Evolutionary conservation across 169 alveolate species (phyloP), one percentile per base, ranked within the genome.

Genomic region (Plasmodium gaboni): DNA sequence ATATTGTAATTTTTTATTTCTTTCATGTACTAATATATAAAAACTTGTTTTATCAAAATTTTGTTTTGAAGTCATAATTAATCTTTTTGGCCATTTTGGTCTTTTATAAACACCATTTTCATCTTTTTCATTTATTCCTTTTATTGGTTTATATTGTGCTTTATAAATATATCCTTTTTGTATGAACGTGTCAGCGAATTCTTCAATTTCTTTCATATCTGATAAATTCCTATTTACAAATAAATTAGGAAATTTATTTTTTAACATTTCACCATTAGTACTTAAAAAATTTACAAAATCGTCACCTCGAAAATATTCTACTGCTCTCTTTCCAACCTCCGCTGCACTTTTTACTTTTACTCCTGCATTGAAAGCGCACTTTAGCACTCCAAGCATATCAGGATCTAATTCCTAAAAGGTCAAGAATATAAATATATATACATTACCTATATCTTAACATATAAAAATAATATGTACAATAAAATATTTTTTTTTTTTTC

Each of bases 61-160:
- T 38, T 95, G 97, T 28, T 95, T 95, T 48, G 88, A 76, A 9
- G 96, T 95, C 93, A 88, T 95, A 32, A 93, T 88, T 87, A 95
- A 89, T 19, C 97, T 88, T 85, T 92, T 95, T 7, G 97, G 97
- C 97, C 97, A 95, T 93, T 85, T 94, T 1, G 97, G 97, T 15
- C 95, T 89, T 68, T 92, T 95, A 90, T 93, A 92, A 32, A 93
- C 68, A 9, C 96, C 96, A n/a, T 93, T 53, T 46, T 91, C 94
- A 15, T 93, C 92, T 69, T 87, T 89, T 86, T 94, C 96, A 46
- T 76, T 57, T 50, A 87, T 60, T 15, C 96, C 96, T 67, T 94
- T 59, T 88, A 94, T 93, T 50, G 96, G 96, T 19, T 94, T 94
- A 78, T 94, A 94, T 83, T 94, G 96, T 17, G 96, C 95, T 48